A percentile compares a stretch with the other conserved stretches of the same genome.
These are phyloP conservation scores for Geosmithia putterillii DNA, from an alignment of 2,329 filamentous ascomycete species.

Conservation along the genomic window DNA sequence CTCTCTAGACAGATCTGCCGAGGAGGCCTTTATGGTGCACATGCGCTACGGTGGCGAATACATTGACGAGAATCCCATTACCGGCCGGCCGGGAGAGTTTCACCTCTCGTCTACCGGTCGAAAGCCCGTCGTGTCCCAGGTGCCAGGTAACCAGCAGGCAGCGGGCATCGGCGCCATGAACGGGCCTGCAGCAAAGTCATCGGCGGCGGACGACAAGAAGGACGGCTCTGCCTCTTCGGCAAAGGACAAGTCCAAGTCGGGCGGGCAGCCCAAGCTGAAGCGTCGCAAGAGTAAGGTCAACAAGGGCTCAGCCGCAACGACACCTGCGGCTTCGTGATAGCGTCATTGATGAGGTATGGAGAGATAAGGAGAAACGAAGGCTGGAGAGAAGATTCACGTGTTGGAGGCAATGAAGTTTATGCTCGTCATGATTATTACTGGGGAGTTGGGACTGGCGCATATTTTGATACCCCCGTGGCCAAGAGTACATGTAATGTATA, in stretches of 20 bases:
- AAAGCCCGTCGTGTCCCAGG: conserved; percentile 23
- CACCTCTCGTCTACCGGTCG: conserved; percentile 50
- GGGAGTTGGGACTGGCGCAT: background rate
- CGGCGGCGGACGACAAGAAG: conserved; percentile 25
- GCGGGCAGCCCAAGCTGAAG: conserved; percentile 28
- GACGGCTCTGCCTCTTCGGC: conserved; percentile 15
- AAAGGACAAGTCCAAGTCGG: conserved; percentile 32
- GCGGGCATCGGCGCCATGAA: conserved; percentile 20
- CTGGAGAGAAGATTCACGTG: background rate
- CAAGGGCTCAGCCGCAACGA: conserved; percentile 13
- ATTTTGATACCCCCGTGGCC: too few species aligned
- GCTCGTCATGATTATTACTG: background rate
- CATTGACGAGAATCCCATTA: conserved; percentile 57
- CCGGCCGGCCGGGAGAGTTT: conserved; percentile 52
- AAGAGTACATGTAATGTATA: too few species aligned
- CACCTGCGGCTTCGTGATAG: conserved; percentile 11
- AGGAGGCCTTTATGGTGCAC: conserved; percentile 46
- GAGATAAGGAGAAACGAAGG: background rate
- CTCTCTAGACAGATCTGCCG: conserved; percentile 34
- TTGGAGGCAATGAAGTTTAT: background rate
- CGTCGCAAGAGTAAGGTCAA: conserved; percentile 33
- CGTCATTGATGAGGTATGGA: background rate
- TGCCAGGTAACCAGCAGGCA: conserved; percentile 10
- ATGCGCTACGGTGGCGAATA: conserved; percentile 50
- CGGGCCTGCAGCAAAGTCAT: conserved; percentile 19